Percentiles rank a stretch among this genome's conserved stretches.
Evolutionary conservation across 2,329 filamentous ascomycete species (phyloP).

Genomic region (Stemphylium beticola): DNA sequence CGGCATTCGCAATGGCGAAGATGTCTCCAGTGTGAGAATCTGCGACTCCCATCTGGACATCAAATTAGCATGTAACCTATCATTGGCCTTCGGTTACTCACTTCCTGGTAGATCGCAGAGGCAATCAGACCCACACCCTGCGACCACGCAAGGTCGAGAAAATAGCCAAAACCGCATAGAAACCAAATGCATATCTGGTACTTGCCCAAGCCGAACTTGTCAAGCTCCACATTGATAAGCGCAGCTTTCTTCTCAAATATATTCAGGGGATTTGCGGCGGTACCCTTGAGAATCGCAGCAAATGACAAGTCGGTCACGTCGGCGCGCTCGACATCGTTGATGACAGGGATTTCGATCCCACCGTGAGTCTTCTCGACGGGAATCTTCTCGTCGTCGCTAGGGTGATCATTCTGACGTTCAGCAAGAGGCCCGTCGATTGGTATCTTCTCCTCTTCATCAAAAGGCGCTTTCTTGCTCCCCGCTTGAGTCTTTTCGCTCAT

Average conservation of each 20-base stretch:
- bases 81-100: constrained; percentile 9
- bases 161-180: constrained; percentile 41
- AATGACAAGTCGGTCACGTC: constrained; percentile 33
- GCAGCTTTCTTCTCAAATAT: constrained; percentile 42
- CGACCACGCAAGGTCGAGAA: constrained; percentile 40
- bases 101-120: constrained; percentile 38
- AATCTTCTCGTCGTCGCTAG: constrained; percentile 7
- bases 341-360: constrained; percentile 30
- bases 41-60: constrained; percentile 18
- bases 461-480: neutral
- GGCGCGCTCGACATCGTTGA: constrained; percentile 35
- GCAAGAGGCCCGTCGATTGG: neutral
- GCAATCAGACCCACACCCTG: constrained; percentile 38
- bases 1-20: constrained; percentile 38
- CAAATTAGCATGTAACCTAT: neutral
- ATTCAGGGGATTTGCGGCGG: constrained; percentile 33
- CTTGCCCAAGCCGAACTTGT: constrained; percentile 38
- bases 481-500: too few relatives aligned
- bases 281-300: constrained; percentile 34
- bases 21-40: constrained; percentile 30
- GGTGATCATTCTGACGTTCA: neutral
- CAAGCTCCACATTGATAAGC: constrained; percentile 38
- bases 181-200: constrained; percentile 44
- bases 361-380: constrained; percentile 9
- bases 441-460: constrained; percentile 1